Conservation (phyloP, 2,329 filamentous ascomycete species). For the Chaetomiaceae sp. region DNA sequence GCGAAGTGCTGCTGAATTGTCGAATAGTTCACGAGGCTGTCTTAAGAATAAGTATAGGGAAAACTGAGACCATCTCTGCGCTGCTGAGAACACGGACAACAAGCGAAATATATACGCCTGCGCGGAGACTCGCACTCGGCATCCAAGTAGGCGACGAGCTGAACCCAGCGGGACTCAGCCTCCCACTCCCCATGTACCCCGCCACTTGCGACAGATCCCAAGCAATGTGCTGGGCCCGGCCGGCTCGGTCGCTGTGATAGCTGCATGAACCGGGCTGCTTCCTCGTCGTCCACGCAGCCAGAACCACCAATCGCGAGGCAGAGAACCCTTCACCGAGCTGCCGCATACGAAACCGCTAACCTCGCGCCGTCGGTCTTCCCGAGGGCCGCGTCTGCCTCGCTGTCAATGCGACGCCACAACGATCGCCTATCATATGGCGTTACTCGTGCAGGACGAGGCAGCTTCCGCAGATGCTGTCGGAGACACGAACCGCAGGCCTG, state of each 20-base stretch:
- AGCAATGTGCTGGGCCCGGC: slow-evolving; percentile 6
- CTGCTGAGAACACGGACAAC: slow-evolving; percentile 1
- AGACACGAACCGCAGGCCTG: neutral
- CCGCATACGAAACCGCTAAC: neutral
- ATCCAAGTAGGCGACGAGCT: slow-evolving; percentile 3
- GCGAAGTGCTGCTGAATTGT: neutral
- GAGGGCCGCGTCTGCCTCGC: slow-evolving; percentile 1
- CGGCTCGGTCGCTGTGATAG: slow-evolving; percentile 2
- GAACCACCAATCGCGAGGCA: slow-evolving; percentile 6
- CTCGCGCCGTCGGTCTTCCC: slow-evolving; percentile 5
- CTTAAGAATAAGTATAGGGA: slow-evolving; percentile 1
- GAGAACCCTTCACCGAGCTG: slow-evolving; percentile 2
- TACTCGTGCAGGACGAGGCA: neutral
- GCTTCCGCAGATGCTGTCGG: slow-evolving; percentile 4
- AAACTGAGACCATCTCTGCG: slow-evolving; percentile 1
- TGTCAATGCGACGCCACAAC: slow-evolving; percentile 3
- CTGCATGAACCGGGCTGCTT: slow-evolving; percentile 1
- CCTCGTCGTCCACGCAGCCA: slow-evolving; percentile 2
- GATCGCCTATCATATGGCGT: slow-evolving; percentile 3
- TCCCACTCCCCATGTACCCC: neutral
- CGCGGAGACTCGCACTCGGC: slow-evolving; percentile 1
- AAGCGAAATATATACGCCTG: slow-evolving; percentile 6
- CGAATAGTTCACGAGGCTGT: slow-evolving; percentile 1
- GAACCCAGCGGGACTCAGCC: slow-evolving; percentile 2
- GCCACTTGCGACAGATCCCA: slow-evolving; percentile 1